Conservation (phyloP, 108 stramenopile genomes). For the Cylindrotheca closterium region DNA sequence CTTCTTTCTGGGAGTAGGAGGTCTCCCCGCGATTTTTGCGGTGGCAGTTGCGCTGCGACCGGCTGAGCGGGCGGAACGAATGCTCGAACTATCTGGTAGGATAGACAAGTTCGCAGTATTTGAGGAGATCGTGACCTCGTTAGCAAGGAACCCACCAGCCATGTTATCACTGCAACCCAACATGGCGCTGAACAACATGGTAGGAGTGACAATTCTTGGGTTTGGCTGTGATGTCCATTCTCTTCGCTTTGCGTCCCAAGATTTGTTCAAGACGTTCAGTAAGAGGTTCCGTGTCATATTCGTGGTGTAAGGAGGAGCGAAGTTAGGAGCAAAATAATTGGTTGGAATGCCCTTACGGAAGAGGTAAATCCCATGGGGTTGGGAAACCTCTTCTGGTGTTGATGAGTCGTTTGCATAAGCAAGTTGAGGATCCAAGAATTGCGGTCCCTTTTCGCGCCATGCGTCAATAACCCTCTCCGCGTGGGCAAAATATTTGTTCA, state of each 20-base stretch:
- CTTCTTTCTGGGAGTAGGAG: too few species aligned
- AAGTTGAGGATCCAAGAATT: conserved; percentile 73
- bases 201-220: conserved; percentile 65
- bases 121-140: conserved; percentile 40
- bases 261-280: conserved; percentile 72
- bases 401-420: conserved; percentile 67
- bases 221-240: conserved; percentile 81
- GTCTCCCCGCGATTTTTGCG: too few species aligned
- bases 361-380: conserved; percentile 85
- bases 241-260: conserved; percentile 79
- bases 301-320: conserved; percentile 87
- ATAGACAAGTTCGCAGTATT: conserved; percentile 1
- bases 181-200: conserved; percentile 52
- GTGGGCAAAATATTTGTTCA: conserved; percentile 90
- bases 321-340: conserved; percentile 90
- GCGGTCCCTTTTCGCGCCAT: conserved; percentile 88
- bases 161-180: conserved; percentile 63
- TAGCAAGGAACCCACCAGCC: conserved; percentile 49
- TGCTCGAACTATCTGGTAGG: conserved; percentile 15
- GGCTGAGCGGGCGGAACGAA: conserved; percentile 17
- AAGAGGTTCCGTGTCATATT: conserved; percentile 80
- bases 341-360: conserved; percentile 79
- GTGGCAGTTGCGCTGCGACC: too few species aligned
- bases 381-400: conserved; percentile 73
- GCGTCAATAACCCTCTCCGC: conserved; percentile 81